Percentiles rank a stretch among this genome's conserved stretches.
phyloP scores from a whole-genome alignment of 345 rosid genomes.

The Lepidium aucheri region DNA sequence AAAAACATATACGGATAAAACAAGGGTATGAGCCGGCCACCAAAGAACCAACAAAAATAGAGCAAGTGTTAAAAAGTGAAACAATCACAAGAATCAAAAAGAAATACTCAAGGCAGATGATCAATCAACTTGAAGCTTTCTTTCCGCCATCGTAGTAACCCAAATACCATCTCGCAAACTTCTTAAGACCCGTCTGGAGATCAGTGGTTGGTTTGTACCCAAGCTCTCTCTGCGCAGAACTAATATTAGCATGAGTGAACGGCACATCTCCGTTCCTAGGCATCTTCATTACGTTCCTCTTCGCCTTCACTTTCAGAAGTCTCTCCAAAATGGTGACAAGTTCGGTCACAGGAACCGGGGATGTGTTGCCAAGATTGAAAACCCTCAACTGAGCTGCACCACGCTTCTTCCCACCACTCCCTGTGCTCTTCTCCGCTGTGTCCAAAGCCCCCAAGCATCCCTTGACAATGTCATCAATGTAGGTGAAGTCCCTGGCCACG shows the following conservation, averaged over 20 bases:
- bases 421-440: constrained; percentile 88
- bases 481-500: constrained; percentile 44
- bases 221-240: constrained; percentile 73
- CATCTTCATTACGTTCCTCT: constrained; percentile 63
- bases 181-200: constrained; percentile 84
- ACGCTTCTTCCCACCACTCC: constrained; percentile 87
- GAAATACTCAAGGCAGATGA: neutral
- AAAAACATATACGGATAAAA: constrained; percentile 1
- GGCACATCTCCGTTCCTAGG: constrained; percentile 87
- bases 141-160: constrained; percentile 56
- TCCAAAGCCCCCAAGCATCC: constrained; percentile 83
- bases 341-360: constrained; percentile 71
- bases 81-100: constrained; percentile 24
- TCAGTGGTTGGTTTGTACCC: constrained; percentile 84
- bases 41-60: constrained; percentile 7
- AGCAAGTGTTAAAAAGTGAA: constrained; percentile 19
- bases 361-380: constrained; percentile 83
- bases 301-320: constrained; percentile 76
- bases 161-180: constrained; percentile 85
- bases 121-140: constrained; percentile 42
- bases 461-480: constrained; percentile 84
- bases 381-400: constrained; percentile 80
- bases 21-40: constrained; percentile 3
- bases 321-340: constrained; percentile 77
- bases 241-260: constrained; percentile 87